Conservation (phyloP, 768 basidiomycete species). For the Kwoniella dejecticola region DNA sequence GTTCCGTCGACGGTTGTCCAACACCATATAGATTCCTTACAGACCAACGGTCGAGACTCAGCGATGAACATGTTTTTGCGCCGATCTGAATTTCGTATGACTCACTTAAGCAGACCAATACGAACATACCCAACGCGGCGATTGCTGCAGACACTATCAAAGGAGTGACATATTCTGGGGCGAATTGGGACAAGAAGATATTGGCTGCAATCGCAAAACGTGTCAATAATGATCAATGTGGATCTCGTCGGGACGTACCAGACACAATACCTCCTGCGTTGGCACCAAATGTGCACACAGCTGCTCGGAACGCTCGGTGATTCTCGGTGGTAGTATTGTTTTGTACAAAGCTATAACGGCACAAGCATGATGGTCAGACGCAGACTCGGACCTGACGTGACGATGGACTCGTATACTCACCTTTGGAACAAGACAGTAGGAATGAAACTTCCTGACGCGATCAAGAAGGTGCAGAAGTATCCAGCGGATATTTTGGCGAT, state of each 20-base stretch:
- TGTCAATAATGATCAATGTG: too few relatives aligned
- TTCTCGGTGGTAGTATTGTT: conserved; percentile 27
- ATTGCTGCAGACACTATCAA: conserved; percentile 29
- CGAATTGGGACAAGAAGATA: conserved; percentile 26
- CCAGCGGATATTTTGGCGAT: conserved; percentile 10
- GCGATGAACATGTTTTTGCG: too few relatives aligned
- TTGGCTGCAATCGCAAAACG: conserved; percentile 20
- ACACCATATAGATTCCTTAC: conserved; percentile 21
- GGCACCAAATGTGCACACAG: conserved; percentile 24
- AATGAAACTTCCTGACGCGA: conserved; percentile 16
- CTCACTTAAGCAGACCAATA: conserved; percentile 14
- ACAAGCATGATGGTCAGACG: background rate
- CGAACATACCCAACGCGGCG: conserved; percentile 16
- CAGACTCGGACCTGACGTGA: too few relatives aligned
- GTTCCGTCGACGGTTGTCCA: conserved; percentile 34
- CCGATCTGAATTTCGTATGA: too few relatives aligned
- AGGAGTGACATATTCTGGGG: conserved; percentile 31
- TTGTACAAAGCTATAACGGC: conserved; percentile 17
- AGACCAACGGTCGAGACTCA: too few relatives aligned
- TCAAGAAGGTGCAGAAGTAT: conserved; percentile 28
- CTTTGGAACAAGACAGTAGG: conserved; percentile 16
- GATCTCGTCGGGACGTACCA: background rate
- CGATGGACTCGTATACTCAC: conserved; percentile 1
- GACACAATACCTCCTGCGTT: conserved; percentile 29
- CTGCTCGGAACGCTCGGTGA: conserved; percentile 25